Conservation (phyloP, 306 rosid genomes). For the Glycine soja region DNA sequence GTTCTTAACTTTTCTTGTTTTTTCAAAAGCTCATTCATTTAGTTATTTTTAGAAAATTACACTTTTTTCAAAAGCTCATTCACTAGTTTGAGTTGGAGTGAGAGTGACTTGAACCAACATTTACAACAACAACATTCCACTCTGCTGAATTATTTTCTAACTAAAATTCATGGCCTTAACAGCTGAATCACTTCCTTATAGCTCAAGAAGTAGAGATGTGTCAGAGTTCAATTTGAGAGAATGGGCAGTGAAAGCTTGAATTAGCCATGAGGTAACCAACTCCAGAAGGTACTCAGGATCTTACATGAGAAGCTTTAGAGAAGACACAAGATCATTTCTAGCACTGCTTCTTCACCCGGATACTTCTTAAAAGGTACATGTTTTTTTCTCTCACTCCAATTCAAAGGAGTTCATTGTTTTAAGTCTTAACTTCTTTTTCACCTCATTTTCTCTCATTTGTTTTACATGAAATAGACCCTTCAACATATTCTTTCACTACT, state of each 20-base stretch:
- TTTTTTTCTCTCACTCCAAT: neutral
- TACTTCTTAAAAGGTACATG: constrained; percentile 78
- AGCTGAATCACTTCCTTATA: constrained; percentile 59
- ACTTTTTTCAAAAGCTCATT: too few relatives aligned
- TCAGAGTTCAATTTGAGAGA: constrained; percentile 79
- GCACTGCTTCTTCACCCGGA: constrained; percentile 96
- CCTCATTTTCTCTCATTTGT: constrained; percentile 24
- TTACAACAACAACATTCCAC: too few relatives aligned
- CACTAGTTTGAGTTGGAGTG: constrained; percentile 39
- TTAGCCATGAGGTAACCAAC: constrained; percentile 61
- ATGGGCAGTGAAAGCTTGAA: constrained; percentile 69
- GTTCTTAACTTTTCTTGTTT: too few relatives aligned
- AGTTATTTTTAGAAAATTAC: too few relatives aligned
- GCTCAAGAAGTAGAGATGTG: constrained; percentile 63
- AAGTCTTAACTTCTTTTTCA: too few relatives aligned
- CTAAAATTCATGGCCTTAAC: constrained; percentile 59
- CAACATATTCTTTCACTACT: constrained; percentile 89
- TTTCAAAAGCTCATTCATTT: too few relatives aligned
- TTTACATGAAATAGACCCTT: constrained; percentile 95
- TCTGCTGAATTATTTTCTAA: constrained; percentile 32
- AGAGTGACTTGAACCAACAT: constrained; percentile 1
- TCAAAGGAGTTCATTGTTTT: constrained; percentile 17
- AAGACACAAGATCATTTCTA: constrained; percentile 84
- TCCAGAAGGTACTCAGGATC: constrained; percentile 89
- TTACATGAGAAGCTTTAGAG: constrained; percentile 84